phyloP scores from a whole-genome alignment of 495 filamentous ascomycete species.

The Diplogelasinospora grovesii region DNA sequence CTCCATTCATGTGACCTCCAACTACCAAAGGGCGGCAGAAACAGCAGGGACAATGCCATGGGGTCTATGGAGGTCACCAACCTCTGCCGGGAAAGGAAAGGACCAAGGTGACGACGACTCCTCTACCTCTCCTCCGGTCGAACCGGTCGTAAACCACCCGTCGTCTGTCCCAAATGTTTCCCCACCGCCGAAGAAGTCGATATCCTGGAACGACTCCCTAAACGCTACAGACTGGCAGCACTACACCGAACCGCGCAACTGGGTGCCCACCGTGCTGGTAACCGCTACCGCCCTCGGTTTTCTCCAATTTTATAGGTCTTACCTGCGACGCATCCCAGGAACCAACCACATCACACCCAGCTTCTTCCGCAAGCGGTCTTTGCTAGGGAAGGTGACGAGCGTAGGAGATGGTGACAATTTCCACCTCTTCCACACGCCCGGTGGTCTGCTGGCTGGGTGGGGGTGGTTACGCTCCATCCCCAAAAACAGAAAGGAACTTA shows the following conservation, averaged over 20 bases:
- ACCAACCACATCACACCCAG: constrained; percentile 61
- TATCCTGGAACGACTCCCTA: constrained; percentile 45
- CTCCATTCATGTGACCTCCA: no score
- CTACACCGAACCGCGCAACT: constrained; percentile 57
- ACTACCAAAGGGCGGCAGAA: no score
- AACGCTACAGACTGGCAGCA: constrained; percentile 55
- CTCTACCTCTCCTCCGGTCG: no score
- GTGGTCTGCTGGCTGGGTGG: constrained; percentile 82
- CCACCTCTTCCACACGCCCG: constrained; percentile 86
- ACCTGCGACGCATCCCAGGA: constrained; percentile 74
- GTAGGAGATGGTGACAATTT: constrained; percentile 97
- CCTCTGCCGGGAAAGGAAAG: constrained; percentile 7
- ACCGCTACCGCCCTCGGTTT: constrained; percentile 56
- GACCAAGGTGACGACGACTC: background rate
- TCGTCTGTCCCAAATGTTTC: no score
- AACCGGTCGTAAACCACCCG: no score
- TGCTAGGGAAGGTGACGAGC: constrained; percentile 82
- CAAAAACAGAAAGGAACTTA: constrained; percentile 55
- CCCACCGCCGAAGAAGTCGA: constrained; percentile 16
- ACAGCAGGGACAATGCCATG: constrained; percentile 30
- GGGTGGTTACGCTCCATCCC: constrained; percentile 80
- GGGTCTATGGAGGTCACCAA: constrained; percentile 12
- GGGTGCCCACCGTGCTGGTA: constrained; percentile 63
- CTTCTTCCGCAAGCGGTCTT: constrained; percentile 60
- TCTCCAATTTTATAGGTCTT: constrained; percentile 59